Conservation (phyloP, 2,329 filamentous ascomycete species). For the Fonsecaea multimorphosa region DNA sequence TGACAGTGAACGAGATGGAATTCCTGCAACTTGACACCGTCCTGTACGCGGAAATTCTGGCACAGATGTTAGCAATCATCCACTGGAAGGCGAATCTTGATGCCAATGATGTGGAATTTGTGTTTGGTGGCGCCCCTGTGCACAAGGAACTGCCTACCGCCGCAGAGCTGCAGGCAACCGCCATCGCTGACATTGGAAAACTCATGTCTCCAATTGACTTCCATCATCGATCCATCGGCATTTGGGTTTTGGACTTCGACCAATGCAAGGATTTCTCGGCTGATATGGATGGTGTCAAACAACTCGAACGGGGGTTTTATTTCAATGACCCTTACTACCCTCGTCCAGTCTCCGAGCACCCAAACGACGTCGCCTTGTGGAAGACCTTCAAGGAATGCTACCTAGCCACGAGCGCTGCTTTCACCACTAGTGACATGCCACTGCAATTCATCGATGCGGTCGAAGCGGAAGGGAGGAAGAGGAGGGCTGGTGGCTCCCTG, state of each 20-base stretch:
- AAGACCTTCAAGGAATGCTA: conserved; percentile 41
- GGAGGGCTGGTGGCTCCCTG: background rate
- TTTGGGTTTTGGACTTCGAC: conserved; percentile 60
- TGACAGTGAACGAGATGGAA: conserved; percentile 53
- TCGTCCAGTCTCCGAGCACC: conserved; percentile 42
- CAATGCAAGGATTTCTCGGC: conserved; percentile 47
- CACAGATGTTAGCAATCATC: conserved; percentile 57
- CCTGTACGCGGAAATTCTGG: conserved; percentile 56
- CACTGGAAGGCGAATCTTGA: conserved; percentile 58
- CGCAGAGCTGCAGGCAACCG: background rate
- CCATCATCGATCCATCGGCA: conserved; percentile 40
- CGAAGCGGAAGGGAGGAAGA: background rate
- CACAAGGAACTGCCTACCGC: too few species aligned
- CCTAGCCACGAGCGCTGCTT: conserved; percentile 24
- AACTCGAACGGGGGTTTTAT: conserved; percentile 54
- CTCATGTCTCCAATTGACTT: background rate
- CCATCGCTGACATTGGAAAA: background rate
- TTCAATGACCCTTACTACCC: conserved; percentile 62
- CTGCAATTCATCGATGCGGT: conserved; percentile 18
- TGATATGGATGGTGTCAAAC: conserved; percentile 49
- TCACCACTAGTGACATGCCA: conserved; percentile 14
- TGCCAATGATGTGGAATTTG: conserved; percentile 63
- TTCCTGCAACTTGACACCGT: conserved; percentile 46
- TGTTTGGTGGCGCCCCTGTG: conserved; percentile 46
- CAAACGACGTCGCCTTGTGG: conserved; percentile 38